Base-by-base conservation (phyloP, 345 rosid species). In the Microthlaspi erraticum region DNA sequence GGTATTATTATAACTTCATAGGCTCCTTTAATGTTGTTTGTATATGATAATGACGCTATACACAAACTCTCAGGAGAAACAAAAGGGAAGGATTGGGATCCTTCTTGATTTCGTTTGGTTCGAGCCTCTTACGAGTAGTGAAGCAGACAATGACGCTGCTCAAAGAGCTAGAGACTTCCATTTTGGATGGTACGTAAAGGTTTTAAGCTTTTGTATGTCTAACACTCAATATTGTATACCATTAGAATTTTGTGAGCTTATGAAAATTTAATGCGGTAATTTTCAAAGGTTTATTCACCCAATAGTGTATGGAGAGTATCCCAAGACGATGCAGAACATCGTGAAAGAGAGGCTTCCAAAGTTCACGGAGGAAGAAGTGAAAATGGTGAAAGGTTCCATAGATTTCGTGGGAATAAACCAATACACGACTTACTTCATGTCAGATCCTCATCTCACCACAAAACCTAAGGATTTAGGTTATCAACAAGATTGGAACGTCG, bases 101-200 rank as follows among this genome's bases (percentile, higher is more conserved):
- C 85, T 94, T 44, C 64, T 91, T 75, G 97, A 94, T 74, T 91
- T 91, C 32, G 97, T 94, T 46, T 94, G 97, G 96, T 94, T 89
- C 7, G 99, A 94, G 62, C 99, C 99, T 16, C 96, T 94, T 31
- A 89, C 96, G 20, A 79, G 88, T 77, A 82, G 91, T 3, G 89
- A 86, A 79, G 95, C 91, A 3, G 97, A 94, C 79, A 85, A 79
- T 57, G 70, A 69, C 69, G 99, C 97, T 31, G 97, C 99, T 64
- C 99, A 94, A 81, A 80, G 97, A 77, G 99, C 99, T 53, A 81
- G 87, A 75, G 99, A 94, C 86, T 91, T 94, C 54, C 97, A 94
- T 54, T 68, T 94, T 12, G 99, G 97, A 82, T 94, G 99, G 99
- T 94, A n/a, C n/a, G n/a, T n/a, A 81, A 67, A 71, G 11, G 1